Evolutionary conservation across 192 early-diverging fungal species (phyloP).

Genomic region (Spizellomyces sp.): DNA sequence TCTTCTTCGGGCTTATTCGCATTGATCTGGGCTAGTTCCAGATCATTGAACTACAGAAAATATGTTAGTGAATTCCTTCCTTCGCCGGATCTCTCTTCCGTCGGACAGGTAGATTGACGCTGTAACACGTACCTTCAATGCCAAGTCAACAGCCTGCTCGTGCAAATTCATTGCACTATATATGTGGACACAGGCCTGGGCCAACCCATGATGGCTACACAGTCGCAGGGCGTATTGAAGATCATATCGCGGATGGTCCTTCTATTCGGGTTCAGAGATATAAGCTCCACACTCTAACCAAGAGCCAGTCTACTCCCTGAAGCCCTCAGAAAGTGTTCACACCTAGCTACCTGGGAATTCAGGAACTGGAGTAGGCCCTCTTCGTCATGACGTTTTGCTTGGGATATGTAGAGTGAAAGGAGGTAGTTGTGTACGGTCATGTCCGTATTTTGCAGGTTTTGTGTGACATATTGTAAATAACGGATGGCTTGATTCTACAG

Average conservation of each 20-base stretch:
- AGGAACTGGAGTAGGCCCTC: slow-evolving; percentile 75
- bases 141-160: slow-evolving; percentile 91
- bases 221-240: slow-evolving; percentile 89
- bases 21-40: slow-evolving; percentile 89
- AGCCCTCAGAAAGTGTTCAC: no score
- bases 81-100: slow-evolving; percentile 44
- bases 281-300: no score
- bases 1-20: slow-evolving; percentile 93
- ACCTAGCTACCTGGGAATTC: slow-evolving; percentile 55
- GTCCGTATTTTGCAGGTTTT: slow-evolving; percentile 78
- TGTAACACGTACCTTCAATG: slow-evolving; percentile 61
- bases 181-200: slow-evolving; percentile 87
- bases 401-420: slow-evolving; percentile 73
- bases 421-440: slow-evolving; percentile 93
- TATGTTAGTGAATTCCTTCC: neutral
- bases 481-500: slow-evolving; percentile 82
- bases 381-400: slow-evolving; percentile 59
- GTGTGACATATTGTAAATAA: slow-evolving; percentile 84
- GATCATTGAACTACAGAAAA: slow-evolving; percentile 66
- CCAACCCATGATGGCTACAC: slow-evolving; percentile 79
- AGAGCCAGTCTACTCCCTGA: no score
- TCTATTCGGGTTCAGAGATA: slow-evolving; percentile 20
- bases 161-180: slow-evolving; percentile 85
- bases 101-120: no score
- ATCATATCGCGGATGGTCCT: slow-evolving; percentile 82